phyloP scores from a whole-genome alignment of 225 moss, liverwort and hornwort species.

The Pseudoscleropodium purum region DNA sequence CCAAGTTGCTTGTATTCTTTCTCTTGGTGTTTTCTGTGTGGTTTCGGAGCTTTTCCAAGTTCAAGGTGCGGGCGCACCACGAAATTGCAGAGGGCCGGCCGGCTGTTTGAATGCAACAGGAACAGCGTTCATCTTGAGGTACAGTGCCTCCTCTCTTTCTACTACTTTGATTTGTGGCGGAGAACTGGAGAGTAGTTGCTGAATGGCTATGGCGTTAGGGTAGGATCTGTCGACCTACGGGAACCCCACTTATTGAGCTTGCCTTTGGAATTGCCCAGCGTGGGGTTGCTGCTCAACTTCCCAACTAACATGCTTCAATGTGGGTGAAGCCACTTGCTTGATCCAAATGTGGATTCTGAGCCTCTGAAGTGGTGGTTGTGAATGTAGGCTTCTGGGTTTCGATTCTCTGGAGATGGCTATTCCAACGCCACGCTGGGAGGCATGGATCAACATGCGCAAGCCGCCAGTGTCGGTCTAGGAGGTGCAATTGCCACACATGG shows the following conservation, averaged over 20 bases:
- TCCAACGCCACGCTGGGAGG: constrained; percentile 30
- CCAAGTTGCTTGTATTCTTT: constrained; percentile 16
- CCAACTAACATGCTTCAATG: not conserved
- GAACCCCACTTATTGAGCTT: not conserved
- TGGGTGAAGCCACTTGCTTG: not conserved
- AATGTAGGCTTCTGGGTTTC: not conserved
- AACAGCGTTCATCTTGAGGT: not conserved
- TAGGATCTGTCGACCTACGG: not conserved
- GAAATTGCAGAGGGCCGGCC: not conserved
- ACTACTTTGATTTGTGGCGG: not conserved
- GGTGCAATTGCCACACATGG: not conserved
- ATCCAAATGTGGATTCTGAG: not conserved
- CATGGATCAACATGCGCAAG: constrained; percentile 42
- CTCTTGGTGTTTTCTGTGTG: constrained; percentile 37
- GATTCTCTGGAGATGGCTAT: not conserved
- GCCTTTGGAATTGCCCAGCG: not conserved
- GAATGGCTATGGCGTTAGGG: constrained; percentile 12
- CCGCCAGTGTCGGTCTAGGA: constrained; percentile 8
- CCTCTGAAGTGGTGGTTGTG: not conserved
- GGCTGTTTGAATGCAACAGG: not conserved
- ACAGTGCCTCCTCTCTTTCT: not conserved
- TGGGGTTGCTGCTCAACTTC: not conserved
- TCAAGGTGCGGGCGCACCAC: not conserved
- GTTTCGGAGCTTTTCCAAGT: not conserved
- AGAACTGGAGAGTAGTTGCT: not conserved